These are phyloP conservation scores for Pestalotiopsis sp. DNA, from an alignment of 2,329 filamentous ascomycete genomes.

Conservation along the genomic window DNA sequence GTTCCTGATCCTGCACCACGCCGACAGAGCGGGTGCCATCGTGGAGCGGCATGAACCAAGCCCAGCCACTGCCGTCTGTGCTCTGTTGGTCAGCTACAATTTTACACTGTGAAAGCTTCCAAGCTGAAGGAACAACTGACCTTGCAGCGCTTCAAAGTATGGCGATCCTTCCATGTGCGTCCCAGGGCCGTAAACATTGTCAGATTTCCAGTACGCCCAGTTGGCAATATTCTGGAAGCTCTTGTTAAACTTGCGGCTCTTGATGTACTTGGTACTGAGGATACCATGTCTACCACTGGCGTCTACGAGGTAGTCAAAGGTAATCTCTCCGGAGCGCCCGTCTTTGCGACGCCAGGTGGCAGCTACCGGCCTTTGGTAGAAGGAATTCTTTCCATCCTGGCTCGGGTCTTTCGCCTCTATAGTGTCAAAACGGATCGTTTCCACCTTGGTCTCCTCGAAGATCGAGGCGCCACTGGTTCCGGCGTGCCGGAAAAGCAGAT, in stretches of 20 bases:
- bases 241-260: conserved; percentile 49
- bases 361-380: conserved; percentile 34
- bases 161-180: conserved; percentile 36
- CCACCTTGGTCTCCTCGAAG: conserved; percentile 43
- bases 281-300: conserved; percentile 49
- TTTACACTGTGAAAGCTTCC: no score
- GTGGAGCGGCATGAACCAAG: conserved; percentile 53
- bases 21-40: conserved; percentile 47
- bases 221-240: conserved; percentile 52
- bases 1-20: conserved; percentile 43
- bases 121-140: conserved; percentile 17
- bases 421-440: conserved; percentile 32
- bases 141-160: conserved; percentile 46
- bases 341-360: conserved; percentile 38
- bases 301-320: conserved; percentile 52
- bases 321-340: conserved; percentile 40
- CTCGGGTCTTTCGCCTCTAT: background rate
- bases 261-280: conserved; percentile 50
- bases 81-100: background rate
- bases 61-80: conserved; percentile 50
- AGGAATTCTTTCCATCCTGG: conserved; percentile 13
- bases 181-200: conserved; percentile 28
- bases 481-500: conserved; percentile 48
- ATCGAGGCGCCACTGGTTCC: conserved; percentile 39
- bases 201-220: conserved; percentile 51